Conservation (phyloP, 441 rosid genomes). For the Gossypium laxum region DNA sequence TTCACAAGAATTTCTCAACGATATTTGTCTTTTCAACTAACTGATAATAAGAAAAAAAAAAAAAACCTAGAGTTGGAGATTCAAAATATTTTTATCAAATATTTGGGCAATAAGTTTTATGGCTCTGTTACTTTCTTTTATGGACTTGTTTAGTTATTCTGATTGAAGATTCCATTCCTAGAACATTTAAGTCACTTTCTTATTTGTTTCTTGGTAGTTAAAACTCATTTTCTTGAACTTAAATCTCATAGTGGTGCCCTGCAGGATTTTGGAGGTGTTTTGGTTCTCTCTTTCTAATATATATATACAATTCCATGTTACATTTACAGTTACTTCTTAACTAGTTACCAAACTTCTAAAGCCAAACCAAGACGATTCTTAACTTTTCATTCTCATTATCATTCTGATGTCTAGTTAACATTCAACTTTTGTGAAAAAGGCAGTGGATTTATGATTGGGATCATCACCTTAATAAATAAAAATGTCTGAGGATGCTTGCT, state of each 20-base stretch:
- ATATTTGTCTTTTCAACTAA: background rate
- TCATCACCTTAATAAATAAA: conserved; percentile 4
- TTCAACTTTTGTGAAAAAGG: background rate
- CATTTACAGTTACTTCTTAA: background rate
- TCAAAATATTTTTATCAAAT: background rate
- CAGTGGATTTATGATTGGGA: conserved; percentile 5
- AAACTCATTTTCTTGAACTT: conserved; percentile 3
- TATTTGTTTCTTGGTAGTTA: background rate
- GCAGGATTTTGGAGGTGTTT: background rate
- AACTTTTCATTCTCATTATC: background rate
- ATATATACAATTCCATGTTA: background rate
- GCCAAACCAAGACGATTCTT: background rate
- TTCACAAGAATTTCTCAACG: background rate
- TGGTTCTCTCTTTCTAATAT: background rate
- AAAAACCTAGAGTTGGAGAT: background rate
- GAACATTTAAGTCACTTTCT: background rate
- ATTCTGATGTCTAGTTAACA: conserved; percentile 1
- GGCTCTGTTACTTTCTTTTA: background rate
- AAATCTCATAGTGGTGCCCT: background rate
- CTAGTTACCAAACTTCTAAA: background rate
- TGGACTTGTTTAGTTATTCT: background rate
- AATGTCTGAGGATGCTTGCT: background rate
- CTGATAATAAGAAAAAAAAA: background rate
- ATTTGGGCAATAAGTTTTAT: background rate
- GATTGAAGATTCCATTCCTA: background rate